Conservation (phyloP, 164 flowering plant genomes). For the Nymphaea colorata region DNA sequence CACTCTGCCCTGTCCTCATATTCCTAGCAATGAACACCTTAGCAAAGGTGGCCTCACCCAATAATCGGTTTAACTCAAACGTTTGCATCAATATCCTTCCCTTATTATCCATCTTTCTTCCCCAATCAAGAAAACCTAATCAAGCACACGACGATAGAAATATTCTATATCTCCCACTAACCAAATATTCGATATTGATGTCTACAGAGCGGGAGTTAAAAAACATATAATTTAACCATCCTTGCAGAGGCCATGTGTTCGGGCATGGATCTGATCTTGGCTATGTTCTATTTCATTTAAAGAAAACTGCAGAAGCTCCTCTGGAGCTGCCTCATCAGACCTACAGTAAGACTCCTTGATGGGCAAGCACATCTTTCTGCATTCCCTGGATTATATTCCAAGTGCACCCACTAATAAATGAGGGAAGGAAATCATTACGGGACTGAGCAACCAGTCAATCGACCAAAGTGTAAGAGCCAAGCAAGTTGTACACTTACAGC, state of each 20-base stretch:
- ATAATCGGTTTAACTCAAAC: conserved; percentile 67
- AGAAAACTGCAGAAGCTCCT: conserved; percentile 10
- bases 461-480: neutral
- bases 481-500: too few relatives aligned
- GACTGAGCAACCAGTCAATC: neutral
- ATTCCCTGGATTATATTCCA: conserved; percentile 29
- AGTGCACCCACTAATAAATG: neutral
- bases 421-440: neutral
- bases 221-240: conserved; percentile 27
- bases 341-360: conserved; percentile 10
- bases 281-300: conserved; percentile 17
- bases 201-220: conserved; percentile 8
- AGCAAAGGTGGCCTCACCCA: conserved; percentile 86
- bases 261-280: conserved; percentile 5
- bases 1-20: conserved; percentile 38
- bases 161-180: conserved; percentile 2
- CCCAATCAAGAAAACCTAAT: neutral
- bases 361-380: conserved; percentile 50
- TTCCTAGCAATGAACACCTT: conserved; percentile 74
- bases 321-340: conserved; percentile 5
- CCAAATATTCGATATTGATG: conserved; percentile 1
- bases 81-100: conserved; percentile 43
- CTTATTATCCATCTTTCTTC: conserved; percentile 39
- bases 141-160: neutral
- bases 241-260: conserved; percentile 14